Evolutionary conservation across 495 filamentous ascomycete genomes (phyloP), one percentile per base, ranked within the genome.

Genomic region (Lineolata rhizophorae): DNA sequence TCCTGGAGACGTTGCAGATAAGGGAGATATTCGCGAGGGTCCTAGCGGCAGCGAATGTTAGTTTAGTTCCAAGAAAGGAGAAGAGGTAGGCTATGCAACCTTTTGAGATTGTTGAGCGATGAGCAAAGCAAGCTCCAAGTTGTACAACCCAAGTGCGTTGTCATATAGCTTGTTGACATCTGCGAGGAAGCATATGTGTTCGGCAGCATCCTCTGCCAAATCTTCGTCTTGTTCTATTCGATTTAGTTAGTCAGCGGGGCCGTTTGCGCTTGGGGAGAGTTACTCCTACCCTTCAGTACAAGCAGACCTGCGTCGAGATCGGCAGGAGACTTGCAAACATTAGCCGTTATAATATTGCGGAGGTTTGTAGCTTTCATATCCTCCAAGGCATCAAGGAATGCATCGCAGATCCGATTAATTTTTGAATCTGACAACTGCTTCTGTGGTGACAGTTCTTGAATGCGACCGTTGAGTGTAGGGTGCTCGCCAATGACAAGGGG

Each of bases 101-200:
- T 82, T 79, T 52, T 97, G 87, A 10, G 84, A 85, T 49, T 93
- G 81, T 45, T 97, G 87, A 3, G 90, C 87, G 25, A 97, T 76
- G 30, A 91, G 57, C 9, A 97, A 58, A 5, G 83, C 74, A 20
- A 95, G 67, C 21, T 92, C 85, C 2, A 97, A 64, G 44, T 93
- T 68, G 46, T 97, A 94, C 2, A 95, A 55, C 15, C 84, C 84
- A 11, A 97, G 58, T 4, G 87, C 77, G 35, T 79, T 73, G 36
- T 93, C 78, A 45, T 87, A 97, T n/a, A 97, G 65, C 32, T 67
- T 69, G 46, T 93, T 87, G 13, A 87, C 72, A 53, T 97, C 87
- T 0, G 81, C 78, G 26, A 97, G 60, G 56, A 94, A 97, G 59
- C 82, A 94, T 40, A 95, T 92, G 41, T 97, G 87, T 46, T 90